These are phyloP conservation scores for Penicillium janthinellum DNA, from an alignment of 2,329 filamentous ascomycete genomes.

Conservation along the genomic window DNA sequence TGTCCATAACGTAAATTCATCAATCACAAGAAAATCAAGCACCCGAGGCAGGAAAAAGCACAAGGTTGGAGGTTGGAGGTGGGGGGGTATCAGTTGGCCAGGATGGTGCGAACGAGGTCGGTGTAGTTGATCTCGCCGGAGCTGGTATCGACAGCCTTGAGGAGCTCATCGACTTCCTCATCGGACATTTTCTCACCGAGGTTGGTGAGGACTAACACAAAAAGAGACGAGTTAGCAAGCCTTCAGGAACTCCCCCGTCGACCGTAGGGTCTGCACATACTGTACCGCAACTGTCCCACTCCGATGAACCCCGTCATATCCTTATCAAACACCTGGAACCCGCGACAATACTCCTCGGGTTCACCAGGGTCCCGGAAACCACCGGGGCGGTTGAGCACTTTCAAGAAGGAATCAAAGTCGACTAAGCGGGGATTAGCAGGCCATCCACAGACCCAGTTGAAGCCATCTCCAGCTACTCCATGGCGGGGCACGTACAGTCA, in stretches of 20 bases:
- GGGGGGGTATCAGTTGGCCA: slow-evolving; percentile 65
- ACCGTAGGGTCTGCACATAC: slow-evolving; percentile 37
- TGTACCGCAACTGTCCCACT: slow-evolving; percentile 94
- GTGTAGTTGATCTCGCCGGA: slow-evolving; percentile 98
- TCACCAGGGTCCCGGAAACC: slow-evolving; percentile 98
- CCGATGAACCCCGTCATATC: slow-evolving; percentile 98
- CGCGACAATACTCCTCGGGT: slow-evolving; percentile 96
- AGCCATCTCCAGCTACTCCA: too few species aligned
- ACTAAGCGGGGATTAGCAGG: slow-evolving; percentile 57
- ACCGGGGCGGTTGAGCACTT: slow-evolving; percentile 93
- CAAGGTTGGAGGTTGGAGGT: not conserved
- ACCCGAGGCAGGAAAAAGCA: slow-evolving; percentile 2
- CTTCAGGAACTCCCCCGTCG: not conserved
- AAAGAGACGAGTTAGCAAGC: slow-evolving; percentile 7
- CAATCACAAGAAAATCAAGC: slow-evolving; percentile 2
- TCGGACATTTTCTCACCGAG: slow-evolving; percentile 99
- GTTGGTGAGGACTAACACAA: slow-evolving; percentile 79
- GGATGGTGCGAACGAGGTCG: slow-evolving; percentile 82
- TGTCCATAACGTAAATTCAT: slow-evolving; percentile 22
- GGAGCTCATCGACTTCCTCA: slow-evolving; percentile 96
- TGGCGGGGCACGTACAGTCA: slow-evolving; percentile 73
- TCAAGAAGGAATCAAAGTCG: slow-evolving; percentile 96
- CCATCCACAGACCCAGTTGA: not conserved
- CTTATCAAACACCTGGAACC: slow-evolving; percentile 99
- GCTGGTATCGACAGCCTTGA: slow-evolving; percentile 96